A percentile compares a stretch with the other conserved stretches of the same genome.
phyloP scores from a whole-genome alignment of 2,329 filamentous ascomycete species.

The Zymoseptoria passerinii region DNA sequence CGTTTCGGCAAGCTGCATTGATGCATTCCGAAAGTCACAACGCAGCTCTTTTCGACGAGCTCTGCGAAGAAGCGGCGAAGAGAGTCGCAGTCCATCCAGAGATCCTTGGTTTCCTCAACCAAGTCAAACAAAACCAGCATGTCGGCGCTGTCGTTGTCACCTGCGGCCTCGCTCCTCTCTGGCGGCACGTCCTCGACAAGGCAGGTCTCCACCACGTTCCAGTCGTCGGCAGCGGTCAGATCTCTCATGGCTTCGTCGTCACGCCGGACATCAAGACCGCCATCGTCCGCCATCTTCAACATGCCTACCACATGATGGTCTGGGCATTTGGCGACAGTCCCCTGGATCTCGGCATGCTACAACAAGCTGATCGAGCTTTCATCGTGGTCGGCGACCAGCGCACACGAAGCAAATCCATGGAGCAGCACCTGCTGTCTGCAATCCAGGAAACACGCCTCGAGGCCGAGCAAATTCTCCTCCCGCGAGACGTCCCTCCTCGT shows the following conservation, averaged over 20 bases:
- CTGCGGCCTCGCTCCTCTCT: slow-evolving; percentile 46
- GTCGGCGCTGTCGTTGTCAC: slow-evolving; percentile 47
- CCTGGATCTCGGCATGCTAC: slow-evolving; percentile 51
- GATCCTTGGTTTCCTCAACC: slow-evolving; percentile 38
- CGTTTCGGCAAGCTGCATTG: slow-evolving; percentile 48
- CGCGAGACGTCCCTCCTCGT: slow-evolving; percentile 33
- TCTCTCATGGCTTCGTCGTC: slow-evolving; percentile 44
- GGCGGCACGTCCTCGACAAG: slow-evolving; percentile 46
- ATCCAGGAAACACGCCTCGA: slow-evolving; percentile 35
- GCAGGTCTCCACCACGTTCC: slow-evolving; percentile 38
- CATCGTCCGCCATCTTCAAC: slow-evolving; percentile 38
- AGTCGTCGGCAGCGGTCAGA: slow-evolving; percentile 47
- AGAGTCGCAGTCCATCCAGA: slow-evolving; percentile 41
- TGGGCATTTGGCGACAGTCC: slow-evolving; percentile 55
- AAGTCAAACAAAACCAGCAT: slow-evolving; percentile 26
- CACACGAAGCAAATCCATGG: slow-evolving; percentile 47
- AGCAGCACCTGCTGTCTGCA: slow-evolving; percentile 35
- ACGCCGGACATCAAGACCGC: slow-evolving; percentile 43
- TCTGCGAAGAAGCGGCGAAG: slow-evolving; percentile 41
- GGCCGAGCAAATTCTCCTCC: slow-evolving; percentile 43
- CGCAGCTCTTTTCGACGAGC: slow-evolving; percentile 34
- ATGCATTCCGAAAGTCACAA: slow-evolving; percentile 39
- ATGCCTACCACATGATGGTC: slow-evolving; percentile 33
- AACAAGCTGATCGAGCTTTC: slow-evolving; percentile 44
- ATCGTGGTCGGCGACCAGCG: slow-evolving; percentile 47